phyloP scores from a whole-genome alignment of 2,329 filamentous ascomycete genomes.

The Monilinia fructigena region DNA sequence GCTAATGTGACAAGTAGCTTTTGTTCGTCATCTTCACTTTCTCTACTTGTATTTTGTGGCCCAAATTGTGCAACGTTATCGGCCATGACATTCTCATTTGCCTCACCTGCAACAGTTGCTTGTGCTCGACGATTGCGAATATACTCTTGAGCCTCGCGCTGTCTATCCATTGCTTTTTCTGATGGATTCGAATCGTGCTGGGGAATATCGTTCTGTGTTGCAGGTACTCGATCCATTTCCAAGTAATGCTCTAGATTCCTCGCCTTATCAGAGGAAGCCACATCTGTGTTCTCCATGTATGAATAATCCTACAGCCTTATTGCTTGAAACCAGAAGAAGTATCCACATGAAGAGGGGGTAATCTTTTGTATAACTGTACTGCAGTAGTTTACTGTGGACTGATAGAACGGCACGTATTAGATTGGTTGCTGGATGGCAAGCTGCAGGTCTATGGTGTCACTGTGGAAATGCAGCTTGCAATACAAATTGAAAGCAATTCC shows the following conservation, averaged over 20 bases:
- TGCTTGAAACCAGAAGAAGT: conserved; percentile 1
- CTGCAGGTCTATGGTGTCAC: conserved; percentile 22
- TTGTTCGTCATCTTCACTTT: conserved; percentile 23
- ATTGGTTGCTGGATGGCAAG: conserved; percentile 3
- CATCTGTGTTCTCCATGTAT: conserved; percentile 24
- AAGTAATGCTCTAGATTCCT: conserved; percentile 15
- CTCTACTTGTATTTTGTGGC: conserved; percentile 20
- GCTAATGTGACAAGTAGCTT: conserved; percentile 20
- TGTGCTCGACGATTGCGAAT: conserved; percentile 24
- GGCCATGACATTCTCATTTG: conserved; percentile 19
- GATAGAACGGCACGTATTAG: not conserved
- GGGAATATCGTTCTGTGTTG: conserved; percentile 16
- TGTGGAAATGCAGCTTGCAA: conserved; percentile 17
- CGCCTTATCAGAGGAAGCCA: conserved; percentile 22
- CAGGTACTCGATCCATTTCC: conserved; percentile 18
- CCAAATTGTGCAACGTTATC: conserved; percentile 20
- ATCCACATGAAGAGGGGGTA: conserved; percentile 11
- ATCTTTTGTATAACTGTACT: conserved; percentile 16
- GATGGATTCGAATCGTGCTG: conserved; percentile 16
- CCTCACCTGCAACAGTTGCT: conserved; percentile 16
- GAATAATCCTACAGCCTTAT: conserved; percentile 20
- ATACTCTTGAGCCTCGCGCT: conserved; percentile 23
- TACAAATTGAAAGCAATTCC: conserved; percentile 12
- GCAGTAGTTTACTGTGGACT: conserved; percentile 21
- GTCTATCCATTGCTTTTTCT: conserved; percentile 23